Percentiles rank a stretch among this genome's conserved stretches.
Evolutionary conservation across 192 early-diverging fungal genomes (phyloP).

Genomic region (Geranomyces variabilis): DNA sequence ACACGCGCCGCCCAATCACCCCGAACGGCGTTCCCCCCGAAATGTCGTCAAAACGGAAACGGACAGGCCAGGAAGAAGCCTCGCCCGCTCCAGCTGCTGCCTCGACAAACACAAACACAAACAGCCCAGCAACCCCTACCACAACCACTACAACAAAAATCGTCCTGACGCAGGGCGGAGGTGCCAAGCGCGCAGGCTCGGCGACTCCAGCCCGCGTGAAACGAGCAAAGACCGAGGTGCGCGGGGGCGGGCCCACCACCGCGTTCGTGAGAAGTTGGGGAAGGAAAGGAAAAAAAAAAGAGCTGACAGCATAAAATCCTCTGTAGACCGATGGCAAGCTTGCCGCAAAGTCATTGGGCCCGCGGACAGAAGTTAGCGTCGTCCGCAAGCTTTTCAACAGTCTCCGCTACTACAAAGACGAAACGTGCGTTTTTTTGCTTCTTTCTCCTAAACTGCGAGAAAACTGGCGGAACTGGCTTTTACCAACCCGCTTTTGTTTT

Average conservation of each 20-base stretch:
- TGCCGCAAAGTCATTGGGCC: not conserved
- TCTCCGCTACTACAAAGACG: constrained; percentile 27
- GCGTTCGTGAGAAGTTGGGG: too few species aligned
- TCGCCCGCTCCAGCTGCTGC: not conserved
- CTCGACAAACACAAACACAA: too few species aligned
- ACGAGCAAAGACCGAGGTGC: not conserved
- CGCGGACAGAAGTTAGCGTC: not conserved
- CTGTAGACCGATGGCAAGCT: not conserved
- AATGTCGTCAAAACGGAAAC: constrained; percentile 5
- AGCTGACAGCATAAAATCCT: too few species aligned
- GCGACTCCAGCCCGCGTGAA: not conserved
- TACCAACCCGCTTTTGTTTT: not conserved
- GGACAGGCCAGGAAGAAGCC: not conserved
- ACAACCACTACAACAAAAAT: not conserved
- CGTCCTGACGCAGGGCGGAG: not conserved
- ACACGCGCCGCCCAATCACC: too few species aligned
- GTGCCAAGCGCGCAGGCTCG: not conserved
- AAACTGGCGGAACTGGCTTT: not conserved
- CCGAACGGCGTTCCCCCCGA: too few species aligned
- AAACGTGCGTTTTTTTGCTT: constrained; percentile 9
- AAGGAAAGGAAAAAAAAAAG: too few species aligned
- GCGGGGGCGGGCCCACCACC: too few species aligned
- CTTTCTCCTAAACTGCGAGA: not conserved
- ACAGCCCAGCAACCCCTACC: not conserved
- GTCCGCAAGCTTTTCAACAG: constrained; percentile 13